phyloP scores from a whole-genome alignment of 2,329 filamentous ascomycete species.

The Arthrobotrys musiformis region DNA sequence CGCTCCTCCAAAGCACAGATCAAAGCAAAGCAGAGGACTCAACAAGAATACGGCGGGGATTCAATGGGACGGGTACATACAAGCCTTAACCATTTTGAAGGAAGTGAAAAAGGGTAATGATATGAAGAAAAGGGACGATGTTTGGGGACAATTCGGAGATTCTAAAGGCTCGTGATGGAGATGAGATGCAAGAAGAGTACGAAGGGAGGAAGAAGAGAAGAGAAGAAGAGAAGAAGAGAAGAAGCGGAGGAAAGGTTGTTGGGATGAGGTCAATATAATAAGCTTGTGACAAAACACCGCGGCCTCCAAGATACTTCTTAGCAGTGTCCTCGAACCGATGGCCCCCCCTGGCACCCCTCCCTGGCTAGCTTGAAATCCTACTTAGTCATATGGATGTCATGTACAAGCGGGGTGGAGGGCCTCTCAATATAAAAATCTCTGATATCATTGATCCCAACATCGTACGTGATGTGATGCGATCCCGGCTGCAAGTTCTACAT shows the following conservation, averaged over 20 bases:
- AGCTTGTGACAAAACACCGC: too few species aligned
- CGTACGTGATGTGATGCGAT: constrained; percentile 4
- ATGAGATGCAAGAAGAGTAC: neutral
- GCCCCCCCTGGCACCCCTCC: too few species aligned
- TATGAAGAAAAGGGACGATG: neutral
- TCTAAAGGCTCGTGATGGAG: neutral
- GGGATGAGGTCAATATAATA: constrained; percentile 39
- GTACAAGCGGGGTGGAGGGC: neutral
- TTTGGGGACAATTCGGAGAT: constrained; percentile 15
- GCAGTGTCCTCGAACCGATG: too few species aligned
- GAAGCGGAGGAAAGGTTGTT: constrained; percentile 41
- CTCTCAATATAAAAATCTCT: too few species aligned
- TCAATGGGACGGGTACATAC: constrained; percentile 62
- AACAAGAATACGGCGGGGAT: constrained; percentile 11
- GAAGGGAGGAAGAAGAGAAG: neutral
- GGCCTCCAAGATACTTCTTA: neutral
- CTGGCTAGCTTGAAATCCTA: neutral
- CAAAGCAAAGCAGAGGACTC: neutral
- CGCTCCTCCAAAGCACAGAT: neutral
- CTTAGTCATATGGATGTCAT: neutral
- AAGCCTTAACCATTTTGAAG: constrained; percentile 71
- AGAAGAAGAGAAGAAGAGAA: neutral
- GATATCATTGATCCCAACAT: constrained; percentile 7
- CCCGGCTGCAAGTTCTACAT: neutral
- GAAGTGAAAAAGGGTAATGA: neutral